Conservation (phyloP, 176 grass and related monocot species). For the Guadua angustifolia region DNA sequence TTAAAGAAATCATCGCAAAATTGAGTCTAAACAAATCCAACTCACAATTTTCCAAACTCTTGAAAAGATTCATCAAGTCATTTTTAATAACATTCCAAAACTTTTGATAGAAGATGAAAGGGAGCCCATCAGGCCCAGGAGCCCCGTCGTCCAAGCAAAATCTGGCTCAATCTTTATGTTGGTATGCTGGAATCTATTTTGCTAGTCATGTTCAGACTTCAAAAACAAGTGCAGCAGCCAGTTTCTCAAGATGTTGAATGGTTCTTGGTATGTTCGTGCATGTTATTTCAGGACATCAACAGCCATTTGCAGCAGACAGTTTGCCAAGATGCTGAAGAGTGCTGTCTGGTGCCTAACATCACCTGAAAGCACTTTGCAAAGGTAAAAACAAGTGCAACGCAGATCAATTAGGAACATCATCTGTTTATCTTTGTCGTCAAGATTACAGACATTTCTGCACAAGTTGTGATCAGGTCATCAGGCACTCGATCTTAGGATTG, state of each 20-base stretch:
- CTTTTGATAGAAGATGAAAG: no score
- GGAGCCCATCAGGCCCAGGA: no score
- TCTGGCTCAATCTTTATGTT: no score
- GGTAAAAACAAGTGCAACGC: conserved; percentile 34
- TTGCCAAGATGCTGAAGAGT: conserved; percentile 54
- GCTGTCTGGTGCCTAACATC: conserved; percentile 68
- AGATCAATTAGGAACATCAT: not conserved
- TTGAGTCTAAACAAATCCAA: no score
- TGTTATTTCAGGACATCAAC: conserved; percentile 59
- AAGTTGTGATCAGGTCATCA: conserved; percentile 59
- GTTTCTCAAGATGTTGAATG: not conserved
- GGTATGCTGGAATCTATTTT: no score
- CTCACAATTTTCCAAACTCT: no score
- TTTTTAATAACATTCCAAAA: no score
- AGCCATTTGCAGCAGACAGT: conserved; percentile 40
- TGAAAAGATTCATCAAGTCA: no score
- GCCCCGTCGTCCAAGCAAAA: no score
- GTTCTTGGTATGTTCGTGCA: no score
- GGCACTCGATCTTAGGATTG: conserved; percentile 64
- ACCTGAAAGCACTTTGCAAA: conserved; percentile 88
- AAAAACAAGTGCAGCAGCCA: no score
- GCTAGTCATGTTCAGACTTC: not conserved
- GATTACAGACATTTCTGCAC: not conserved
- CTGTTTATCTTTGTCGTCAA: not conserved
- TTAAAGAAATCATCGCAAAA: no score